These are phyloP conservation scores for Ziziphus jujuba DNA, from an alignment of 306 rosid genomes.

Conservation along the genomic window DNA sequence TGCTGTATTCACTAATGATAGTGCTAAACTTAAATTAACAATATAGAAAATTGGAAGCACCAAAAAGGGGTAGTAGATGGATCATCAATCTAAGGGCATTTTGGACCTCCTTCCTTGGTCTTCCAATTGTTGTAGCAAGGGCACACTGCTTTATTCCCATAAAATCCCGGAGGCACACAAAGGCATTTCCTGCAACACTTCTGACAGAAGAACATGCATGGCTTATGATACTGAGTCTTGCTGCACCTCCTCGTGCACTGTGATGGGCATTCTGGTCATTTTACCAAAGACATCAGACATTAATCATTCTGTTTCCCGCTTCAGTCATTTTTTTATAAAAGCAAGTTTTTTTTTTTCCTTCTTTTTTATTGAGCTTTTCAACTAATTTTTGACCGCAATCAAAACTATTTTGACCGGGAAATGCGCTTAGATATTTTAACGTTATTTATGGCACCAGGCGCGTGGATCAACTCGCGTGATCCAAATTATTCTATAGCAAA, in stretches of 20 bases:
- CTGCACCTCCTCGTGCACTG: constrained; percentile 72
- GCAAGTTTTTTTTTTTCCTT: too few relatives aligned
- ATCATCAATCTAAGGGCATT: constrained; percentile 58
- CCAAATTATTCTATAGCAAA: too few relatives aligned
- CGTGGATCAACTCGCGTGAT: too few relatives aligned
- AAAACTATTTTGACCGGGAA: too few relatives aligned
- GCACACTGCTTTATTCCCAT: constrained; percentile 83
- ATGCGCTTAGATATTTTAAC: too few relatives aligned
- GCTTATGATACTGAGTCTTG: constrained; percentile 75
- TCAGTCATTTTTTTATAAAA: not conserved
- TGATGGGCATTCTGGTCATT: constrained; percentile 75
- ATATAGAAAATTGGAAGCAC: not conserved
- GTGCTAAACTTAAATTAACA: too few relatives aligned
- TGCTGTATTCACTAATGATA: too few relatives aligned
- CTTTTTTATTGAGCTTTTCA: too few relatives aligned
- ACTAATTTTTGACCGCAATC: too few relatives aligned
- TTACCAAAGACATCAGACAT: not conserved
- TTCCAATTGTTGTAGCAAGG: constrained; percentile 98
- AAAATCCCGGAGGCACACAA: constrained; percentile 89
- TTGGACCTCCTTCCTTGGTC: constrained; percentile 88
- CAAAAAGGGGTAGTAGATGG: not conserved
- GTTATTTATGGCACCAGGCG: too few relatives aligned
- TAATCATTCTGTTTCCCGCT: not conserved
- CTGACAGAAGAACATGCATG: constrained; percentile 86
- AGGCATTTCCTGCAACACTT: constrained; percentile 83